phyloP scores from a whole-genome alignment of 2,329 filamentous ascomycete species.

The Colletotrichum liriopes region DNA sequence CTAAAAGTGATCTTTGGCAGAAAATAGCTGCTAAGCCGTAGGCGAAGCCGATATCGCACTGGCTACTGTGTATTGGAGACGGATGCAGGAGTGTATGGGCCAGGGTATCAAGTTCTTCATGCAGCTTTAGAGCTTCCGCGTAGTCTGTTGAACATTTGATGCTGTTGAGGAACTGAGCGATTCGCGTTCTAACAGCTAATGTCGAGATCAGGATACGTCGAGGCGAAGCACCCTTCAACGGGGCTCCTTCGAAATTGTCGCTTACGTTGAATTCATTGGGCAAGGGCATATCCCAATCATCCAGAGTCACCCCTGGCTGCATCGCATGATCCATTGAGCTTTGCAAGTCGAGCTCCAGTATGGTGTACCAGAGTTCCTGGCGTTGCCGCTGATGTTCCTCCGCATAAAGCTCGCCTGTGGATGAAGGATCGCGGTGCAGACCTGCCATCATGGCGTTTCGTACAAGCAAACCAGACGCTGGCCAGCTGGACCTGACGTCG shows the following conservation, averaged over 20 bases:
- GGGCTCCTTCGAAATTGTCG: neutral
- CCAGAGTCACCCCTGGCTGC: neutral
- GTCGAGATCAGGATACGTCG: neutral
- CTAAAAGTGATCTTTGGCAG: neutral
- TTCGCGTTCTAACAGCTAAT: neutral
- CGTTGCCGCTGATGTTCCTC: neutral
- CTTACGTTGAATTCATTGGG: neutral
- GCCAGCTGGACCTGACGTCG: neutral
- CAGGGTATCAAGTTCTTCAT: neutral
- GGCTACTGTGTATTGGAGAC: neutral
- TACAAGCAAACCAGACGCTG: neutral
- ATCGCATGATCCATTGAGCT: neutral
- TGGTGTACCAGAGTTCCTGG: constrained; percentile 3
- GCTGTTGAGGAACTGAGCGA: neutral
- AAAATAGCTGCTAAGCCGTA: neutral
- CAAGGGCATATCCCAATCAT: constrained; percentile 1
- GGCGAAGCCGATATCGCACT: neutral
- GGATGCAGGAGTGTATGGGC: neutral
- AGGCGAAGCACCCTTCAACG: neutral
- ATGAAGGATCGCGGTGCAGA: neutral
- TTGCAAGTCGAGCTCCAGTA: neutral
- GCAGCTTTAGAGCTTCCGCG: neutral
- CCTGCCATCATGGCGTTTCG: constrained; percentile 10
- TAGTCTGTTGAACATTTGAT: neutral
- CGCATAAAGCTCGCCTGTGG: neutral